These are phyloP conservation scores for Aspergillus amoenus DNA, from an alignment of 2,329 filamentous ascomycete genomes.

Conservation along the genomic window DNA sequence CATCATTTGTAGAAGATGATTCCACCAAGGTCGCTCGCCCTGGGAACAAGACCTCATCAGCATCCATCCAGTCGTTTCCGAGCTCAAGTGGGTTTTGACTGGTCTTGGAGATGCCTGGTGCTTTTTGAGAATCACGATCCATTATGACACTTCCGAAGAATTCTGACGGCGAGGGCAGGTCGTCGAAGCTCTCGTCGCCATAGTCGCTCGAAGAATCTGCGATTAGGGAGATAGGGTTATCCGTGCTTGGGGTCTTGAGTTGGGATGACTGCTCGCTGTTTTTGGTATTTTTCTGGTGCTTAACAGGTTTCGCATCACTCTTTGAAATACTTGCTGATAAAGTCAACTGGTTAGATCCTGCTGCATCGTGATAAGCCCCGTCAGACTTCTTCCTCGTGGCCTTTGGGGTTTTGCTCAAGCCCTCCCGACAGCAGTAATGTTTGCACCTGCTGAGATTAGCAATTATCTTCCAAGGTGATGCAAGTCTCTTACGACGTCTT, in stretches of 20 bases:
- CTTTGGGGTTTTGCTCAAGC: conserved; percentile 63
- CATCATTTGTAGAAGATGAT: background rate
- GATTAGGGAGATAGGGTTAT: conserved; percentile 13
- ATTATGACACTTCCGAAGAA: conserved; percentile 17
- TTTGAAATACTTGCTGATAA: conserved; percentile 28
- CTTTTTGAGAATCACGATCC: background rate
- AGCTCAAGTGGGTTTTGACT: background rate
- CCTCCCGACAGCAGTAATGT: conserved; percentile 71
- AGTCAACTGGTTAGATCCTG: conserved; percentile 28
- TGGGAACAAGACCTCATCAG: background rate
- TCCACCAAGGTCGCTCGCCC: background rate
- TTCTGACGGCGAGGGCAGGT: conserved; percentile 39
- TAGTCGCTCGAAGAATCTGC: conserved; percentile 33
- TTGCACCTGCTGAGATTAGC: conserved; percentile 55
- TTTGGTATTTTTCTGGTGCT: background rate
- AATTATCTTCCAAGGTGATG: background rate
- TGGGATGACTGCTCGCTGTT: background rate
- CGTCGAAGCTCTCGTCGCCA: conserved; percentile 31
- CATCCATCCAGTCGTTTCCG: background rate
- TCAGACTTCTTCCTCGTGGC: conserved; percentile 27
- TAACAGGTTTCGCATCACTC: conserved; percentile 2
- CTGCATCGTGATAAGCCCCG: conserved; percentile 20
- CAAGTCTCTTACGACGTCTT: conserved; percentile 45
- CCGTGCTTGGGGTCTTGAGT: background rate
- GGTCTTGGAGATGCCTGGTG: too few species aligned